Evolutionary conservation across 306 rosid genomes (phyloP), one percentile per base, ranked within the genome.

Genomic region (Dalbergia cultrata): DNA sequence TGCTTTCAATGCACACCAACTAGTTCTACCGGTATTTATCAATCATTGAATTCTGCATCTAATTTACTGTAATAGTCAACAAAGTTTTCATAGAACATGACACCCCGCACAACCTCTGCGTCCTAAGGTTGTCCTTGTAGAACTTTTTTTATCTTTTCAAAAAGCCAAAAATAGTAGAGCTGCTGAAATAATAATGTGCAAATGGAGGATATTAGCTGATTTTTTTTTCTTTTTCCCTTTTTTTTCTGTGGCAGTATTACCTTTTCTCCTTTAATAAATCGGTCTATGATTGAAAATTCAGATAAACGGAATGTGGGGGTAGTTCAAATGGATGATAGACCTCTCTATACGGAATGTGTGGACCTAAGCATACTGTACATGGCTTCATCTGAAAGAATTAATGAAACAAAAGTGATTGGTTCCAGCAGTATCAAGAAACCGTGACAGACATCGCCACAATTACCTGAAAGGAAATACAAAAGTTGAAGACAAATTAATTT

Each of bases 261-360:
- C 56, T 52, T 77, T 19, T 78, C 12, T 13, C 47, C 75, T 39
- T 67, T 39, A 56, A 21, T 9, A 41, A 77, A 22, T 53, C 10
- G 33, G 64, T 39, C 17, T 39, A 65, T 77, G 43, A 17, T 57
- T 77, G 62, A 45, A 58, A 83, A 33, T 34, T 11, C 14, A 71
- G 63, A 70, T 62, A 82, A 41, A 76, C 66, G 69, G 31, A 26
- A 26, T 31, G 72, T 61, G 78, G 85, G 67, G 78, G 49, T 50
- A 5, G 72, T 75, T 31, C 72, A 75, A 60, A 67, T 60, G 5
- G 18, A 69, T 69, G 73, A 82, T 39, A 81, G 81, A 52, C 16
- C 43, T 47, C 8, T 50, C 61, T 76, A 82, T 70, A 76, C 81
- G 76, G 44, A 70, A 76, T 37, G 41, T 52, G 61, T 41, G 86